Percentiles rank a stretch among this genome's conserved stretches.
Evolutionary conservation across 2,329 filamentous ascomycete species (phyloP).

Genomic region (Cladosporium cucumerinum): DNA sequence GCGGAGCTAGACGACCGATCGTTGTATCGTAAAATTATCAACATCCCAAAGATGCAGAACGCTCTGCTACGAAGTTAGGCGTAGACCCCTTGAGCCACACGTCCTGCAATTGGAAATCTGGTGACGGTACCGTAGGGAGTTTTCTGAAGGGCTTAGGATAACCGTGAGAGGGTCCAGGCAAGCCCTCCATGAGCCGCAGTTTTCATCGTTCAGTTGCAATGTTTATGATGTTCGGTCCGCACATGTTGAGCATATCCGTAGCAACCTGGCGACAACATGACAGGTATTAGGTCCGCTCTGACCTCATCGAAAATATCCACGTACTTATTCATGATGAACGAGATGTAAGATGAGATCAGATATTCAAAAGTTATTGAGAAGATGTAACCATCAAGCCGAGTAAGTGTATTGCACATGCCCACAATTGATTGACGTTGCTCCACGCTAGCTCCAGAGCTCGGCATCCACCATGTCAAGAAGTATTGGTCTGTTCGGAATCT

Average conservation of each 20-base stretch:
- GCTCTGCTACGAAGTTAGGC: not conserved
- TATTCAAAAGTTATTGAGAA: too few relatives aligned
- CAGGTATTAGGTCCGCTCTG: not conserved
- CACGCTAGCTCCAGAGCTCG: slow-evolving; percentile 1
- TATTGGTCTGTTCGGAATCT: not conserved
- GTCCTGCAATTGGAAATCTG: not conserved
- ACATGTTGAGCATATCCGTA: not conserved
- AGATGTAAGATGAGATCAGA: too few relatives aligned
- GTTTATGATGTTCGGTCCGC: not conserved
- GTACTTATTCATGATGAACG: too few relatives aligned
- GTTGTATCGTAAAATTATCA: not conserved
- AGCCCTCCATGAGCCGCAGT: not conserved
- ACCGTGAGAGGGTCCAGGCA: not conserved
- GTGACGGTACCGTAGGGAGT: not conserved
- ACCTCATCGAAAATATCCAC: not conserved
- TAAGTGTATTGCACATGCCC: not conserved
- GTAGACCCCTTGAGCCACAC: not conserved
- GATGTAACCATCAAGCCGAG: too few relatives aligned
- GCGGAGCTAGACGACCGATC: not conserved
- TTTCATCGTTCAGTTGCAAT: not conserved
- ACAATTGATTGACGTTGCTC: not conserved
- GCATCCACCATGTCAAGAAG: not conserved
- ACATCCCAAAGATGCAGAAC: not conserved
- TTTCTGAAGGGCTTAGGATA: not conserved
- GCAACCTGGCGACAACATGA: not conserved